Evolutionary conservation across 2,329 filamentous ascomycete genomes (phyloP), one percentile per base, ranked within the genome.

Genomic region (Sporothrix mexicana): DNA sequence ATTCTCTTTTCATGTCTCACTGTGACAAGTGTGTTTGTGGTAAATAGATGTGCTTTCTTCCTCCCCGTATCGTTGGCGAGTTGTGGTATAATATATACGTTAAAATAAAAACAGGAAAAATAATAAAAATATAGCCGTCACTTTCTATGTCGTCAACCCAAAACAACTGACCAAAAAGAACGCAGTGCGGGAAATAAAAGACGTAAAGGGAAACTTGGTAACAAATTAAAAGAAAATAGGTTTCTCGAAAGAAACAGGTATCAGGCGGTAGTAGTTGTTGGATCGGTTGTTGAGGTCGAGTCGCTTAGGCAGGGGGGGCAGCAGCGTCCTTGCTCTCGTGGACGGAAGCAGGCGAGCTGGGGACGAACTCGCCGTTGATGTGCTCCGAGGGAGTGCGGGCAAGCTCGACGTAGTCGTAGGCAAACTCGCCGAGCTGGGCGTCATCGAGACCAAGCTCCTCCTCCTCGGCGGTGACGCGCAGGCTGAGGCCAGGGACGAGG

Each of bases 351-450:
- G 71, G 71, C 36, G 43, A 61, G 73, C 71, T 73, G 49, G 73
- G 13, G 9, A 70, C 67, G 13, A 70, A 43, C 61, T 74, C 70
- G 70, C 70, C 73, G 67, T 72, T 67, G 59, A 72, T 72, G 67
- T 66, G 71, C 59, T 73, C 69, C 7, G 71, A 23, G 23, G 71
- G 64, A 7, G 71, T 72, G 86, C 93, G 87, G 36, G 76, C 91
- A 76, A 96, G 85, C 85, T 97, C 94, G 76, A 97, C 93, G 78
- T 97, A 97, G 81, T 97, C 94, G 81, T 97, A 97, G n/a, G 93
- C 94, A 80, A 96, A 97, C 84, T 97, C 94, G 80, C 94, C 94
- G 78, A 97, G 93, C 82, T 97, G 94, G 30, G 92, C 91, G 78
- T 97, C 94, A 78, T 97, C 94, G 74, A 97, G 94, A 76, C 94